These are phyloP conservation scores for Coemansia sp. DNA, from an alignment of 192 early-diverging fungal species.

Conservation along the genomic window DNA sequence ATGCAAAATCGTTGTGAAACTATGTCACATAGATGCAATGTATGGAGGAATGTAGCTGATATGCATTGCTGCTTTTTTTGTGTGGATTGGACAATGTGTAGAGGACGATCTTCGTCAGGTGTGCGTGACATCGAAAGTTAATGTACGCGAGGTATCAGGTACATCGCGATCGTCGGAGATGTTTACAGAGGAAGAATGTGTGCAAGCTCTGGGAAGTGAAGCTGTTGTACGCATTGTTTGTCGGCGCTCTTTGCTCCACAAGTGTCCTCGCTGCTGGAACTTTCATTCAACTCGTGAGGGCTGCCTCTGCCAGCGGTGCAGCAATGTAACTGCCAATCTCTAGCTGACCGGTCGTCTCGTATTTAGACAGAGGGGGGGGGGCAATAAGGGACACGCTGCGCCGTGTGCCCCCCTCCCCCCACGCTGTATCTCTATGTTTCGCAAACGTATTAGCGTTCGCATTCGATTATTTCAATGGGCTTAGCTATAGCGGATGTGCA, in stretches of 20 bases:
- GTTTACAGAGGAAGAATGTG: slow-evolving; percentile 10
- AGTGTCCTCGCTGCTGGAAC: slow-evolving; percentile 82
- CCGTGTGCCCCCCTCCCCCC: neutral
- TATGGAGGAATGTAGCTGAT: neutral
- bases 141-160: slow-evolving; percentile 11
- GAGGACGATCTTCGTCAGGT: slow-evolving; percentile 30
- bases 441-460: too few species aligned
- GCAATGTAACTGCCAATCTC: slow-evolving; percentile 14
- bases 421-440: too few species aligned
- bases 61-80: slow-evolving; percentile 1
- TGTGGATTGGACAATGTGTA: neutral
- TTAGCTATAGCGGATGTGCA: too few species aligned
- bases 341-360: neutral
- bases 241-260: slow-evolving; percentile 56
- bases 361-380: too few species aligned
- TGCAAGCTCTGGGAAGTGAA: slow-evolving; percentile 22
- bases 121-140: slow-evolving; percentile 30
- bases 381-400: neutral
- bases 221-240: slow-evolving; percentile 47
- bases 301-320: slow-evolving; percentile 63
- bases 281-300: slow-evolving; percentile 53
- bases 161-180: neutral
- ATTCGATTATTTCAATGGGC: too few species aligned
- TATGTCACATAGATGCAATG: neutral
- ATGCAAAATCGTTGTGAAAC: neutral